These are phyloP conservation scores for Penicillium diatomitis DNA, from an alignment of 495 filamentous ascomycete genomes.

Conservation along the genomic window DNA sequence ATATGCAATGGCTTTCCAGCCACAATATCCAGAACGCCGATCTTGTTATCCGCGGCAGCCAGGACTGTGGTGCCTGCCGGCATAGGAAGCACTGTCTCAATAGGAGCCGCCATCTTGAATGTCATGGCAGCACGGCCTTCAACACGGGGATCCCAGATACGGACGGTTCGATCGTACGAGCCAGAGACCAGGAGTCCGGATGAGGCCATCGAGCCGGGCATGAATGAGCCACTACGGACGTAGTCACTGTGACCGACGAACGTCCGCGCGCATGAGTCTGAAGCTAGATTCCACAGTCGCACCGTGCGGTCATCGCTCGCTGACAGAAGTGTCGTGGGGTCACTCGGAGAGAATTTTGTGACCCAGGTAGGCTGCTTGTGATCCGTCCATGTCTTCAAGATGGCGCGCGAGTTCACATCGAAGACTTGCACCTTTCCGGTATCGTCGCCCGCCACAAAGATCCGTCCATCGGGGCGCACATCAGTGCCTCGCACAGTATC, in stretches of 20 bases:
- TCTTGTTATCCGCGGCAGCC: slow-evolving; percentile 75
- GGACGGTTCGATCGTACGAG: slow-evolving; percentile 88
- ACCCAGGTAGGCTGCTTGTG: slow-evolving; percentile 95
- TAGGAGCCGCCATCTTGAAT: slow-evolving; percentile 81
- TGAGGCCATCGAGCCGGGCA: slow-evolving; percentile 62
- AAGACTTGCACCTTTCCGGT: slow-evolving; percentile 89
- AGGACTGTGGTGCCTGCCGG: slow-evolving; percentile 78
- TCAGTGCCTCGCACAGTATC: slow-evolving; percentile 80
- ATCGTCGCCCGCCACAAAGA: slow-evolving; percentile 85
- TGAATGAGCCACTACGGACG: slow-evolving; percentile 75
- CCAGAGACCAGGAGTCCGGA: slow-evolving; percentile 73
- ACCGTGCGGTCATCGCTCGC: slow-evolving; percentile 87
- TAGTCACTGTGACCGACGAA: slow-evolving; percentile 92
- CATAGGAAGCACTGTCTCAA: slow-evolving; percentile 81
- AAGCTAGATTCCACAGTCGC: slow-evolving; percentile 85
- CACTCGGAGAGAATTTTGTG: slow-evolving; percentile 76
- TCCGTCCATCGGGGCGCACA: slow-evolving; percentile 77
- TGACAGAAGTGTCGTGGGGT: slow-evolving; percentile 76
- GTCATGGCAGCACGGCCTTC: slow-evolving; percentile 65
- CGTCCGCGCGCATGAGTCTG: slow-evolving; percentile 58
- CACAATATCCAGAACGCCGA: slow-evolving; percentile 89
- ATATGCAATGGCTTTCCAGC: slow-evolving; percentile 79
- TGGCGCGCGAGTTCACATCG: slow-evolving; percentile 77
- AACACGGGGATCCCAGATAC: slow-evolving; percentile 83
- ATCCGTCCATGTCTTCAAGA: slow-evolving; percentile 90